These are phyloP conservation scores for Oryza officinalis DNA, from an alignment of 176 grass and related monocot genomes.

Conservation along the genomic window DNA sequence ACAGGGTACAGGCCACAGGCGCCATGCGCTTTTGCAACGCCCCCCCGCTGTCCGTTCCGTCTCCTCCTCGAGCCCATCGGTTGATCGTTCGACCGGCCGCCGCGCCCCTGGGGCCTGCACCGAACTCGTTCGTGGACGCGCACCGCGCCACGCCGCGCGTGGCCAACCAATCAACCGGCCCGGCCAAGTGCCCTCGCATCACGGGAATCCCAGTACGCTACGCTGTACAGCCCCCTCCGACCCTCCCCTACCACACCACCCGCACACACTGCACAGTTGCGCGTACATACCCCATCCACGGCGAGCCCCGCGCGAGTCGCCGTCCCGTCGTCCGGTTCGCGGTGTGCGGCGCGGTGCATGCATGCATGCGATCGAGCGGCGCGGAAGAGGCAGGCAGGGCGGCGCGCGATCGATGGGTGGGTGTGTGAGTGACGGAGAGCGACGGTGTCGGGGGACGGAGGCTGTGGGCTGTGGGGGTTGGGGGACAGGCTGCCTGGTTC, in stretches of 20 bases:
- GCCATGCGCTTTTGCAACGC: background rate
- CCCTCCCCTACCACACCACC: too few species aligned
- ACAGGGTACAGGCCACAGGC: background rate
- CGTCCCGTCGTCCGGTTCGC: background rate
- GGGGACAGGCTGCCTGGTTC: slow-evolving; percentile 41
- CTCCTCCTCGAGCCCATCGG: background rate
- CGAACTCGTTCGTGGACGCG: slow-evolving; percentile 5
- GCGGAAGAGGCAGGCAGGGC: background rate
- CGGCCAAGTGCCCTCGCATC: background rate
- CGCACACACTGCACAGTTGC: too few species aligned
- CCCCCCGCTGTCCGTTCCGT: background rate
- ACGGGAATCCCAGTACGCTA: background rate
- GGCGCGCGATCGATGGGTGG: background rate
- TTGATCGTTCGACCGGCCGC: slow-evolving; percentile 8
- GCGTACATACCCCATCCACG: too few species aligned
- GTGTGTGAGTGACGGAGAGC: slow-evolving; percentile 17
- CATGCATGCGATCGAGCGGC: background rate
- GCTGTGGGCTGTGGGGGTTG: background rate
- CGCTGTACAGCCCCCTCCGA: too few species aligned
- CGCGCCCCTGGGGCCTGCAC: slow-evolving; percentile 11
- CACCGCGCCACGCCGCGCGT: slow-evolving; percentile 2
- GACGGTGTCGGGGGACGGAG: slow-evolving; percentile 38
- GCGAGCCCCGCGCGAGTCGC: too few species aligned
- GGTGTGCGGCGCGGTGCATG: background rate
- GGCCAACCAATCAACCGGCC: background rate